Evolutionary conservation across 257 asterid species (phyloP).

Genomic region (Haberlea rhodopensis): DNA sequence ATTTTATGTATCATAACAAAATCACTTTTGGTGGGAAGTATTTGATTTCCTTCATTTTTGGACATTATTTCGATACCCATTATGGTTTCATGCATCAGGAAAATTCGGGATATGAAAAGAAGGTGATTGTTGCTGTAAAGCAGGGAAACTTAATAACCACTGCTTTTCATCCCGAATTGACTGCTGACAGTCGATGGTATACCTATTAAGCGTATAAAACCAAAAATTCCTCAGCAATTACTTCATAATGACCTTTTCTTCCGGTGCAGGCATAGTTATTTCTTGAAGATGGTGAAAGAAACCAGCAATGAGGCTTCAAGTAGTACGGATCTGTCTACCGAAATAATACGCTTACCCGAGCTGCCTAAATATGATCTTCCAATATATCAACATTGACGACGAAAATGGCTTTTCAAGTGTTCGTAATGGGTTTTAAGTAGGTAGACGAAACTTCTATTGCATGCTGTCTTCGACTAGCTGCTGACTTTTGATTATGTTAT

Average conservation of each 20-base stretch:
- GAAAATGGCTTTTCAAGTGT: too few relatives aligned
- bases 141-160: conserved; percentile 97
- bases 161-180: conserved; percentile 98
- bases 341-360: conserved; percentile 24
- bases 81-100: conserved; percentile 41
- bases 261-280: conserved; percentile 71
- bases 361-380: conserved; percentile 48
- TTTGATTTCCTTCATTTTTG: not conserved
- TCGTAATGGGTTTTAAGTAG: too few relatives aligned
- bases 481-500: not conserved
- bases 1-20: not conserved
- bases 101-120: conserved; percentile 36
- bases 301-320: conserved; percentile 44
- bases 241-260: not conserved
- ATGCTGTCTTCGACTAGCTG: not conserved
- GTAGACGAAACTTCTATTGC: not conserved
- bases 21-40: not conserved
- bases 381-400: conserved; percentile 31
- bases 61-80: conserved; percentile 10
- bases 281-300: conserved; percentile 68
- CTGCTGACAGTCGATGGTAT: conserved; percentile 89
- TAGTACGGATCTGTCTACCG: conserved; percentile 34
- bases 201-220: conserved; percentile 9
- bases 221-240: not conserved
- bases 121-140: conserved; percentile 85